Percentiles rank a stretch among this genome's conserved stretches.
These are phyloP conservation scores for Davidsoniella eucalypti DNA, from an alignment of 2,329 filamentous ascomycete species.

Conservation along the genomic window DNA sequence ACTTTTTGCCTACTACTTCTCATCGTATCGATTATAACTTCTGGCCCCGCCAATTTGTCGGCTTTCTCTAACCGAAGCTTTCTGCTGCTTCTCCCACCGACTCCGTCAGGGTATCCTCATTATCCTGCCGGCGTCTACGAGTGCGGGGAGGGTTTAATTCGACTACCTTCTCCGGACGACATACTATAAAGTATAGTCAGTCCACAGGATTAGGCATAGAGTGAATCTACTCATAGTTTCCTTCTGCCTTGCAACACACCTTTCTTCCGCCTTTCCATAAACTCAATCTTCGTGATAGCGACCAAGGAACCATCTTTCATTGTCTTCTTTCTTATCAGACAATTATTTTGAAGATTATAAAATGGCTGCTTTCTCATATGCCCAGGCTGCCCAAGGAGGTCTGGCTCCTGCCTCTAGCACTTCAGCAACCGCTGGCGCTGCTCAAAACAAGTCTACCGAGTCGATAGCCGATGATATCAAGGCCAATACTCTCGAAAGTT, in stretches of 20 bases:
- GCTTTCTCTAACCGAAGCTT: slow-evolving; percentile 4
- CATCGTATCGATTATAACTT: background rate
- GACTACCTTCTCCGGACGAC: slow-evolving; percentile 9
- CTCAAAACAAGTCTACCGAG: slow-evolving; percentile 4
- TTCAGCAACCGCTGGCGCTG: slow-evolving; percentile 1
- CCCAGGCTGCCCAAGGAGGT: slow-evolving; percentile 81
- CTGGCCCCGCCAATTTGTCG: background rate
- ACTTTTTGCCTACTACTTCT: background rate
- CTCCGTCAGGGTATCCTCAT: slow-evolving; percentile 8
- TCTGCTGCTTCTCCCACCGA: slow-evolving; percentile 7
- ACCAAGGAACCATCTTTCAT: background rate
- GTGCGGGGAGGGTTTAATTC: slow-evolving; percentile 12
- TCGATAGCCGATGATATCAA: slow-evolving; percentile 8
- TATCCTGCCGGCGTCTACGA: slow-evolving; percentile 10
- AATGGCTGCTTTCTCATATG: slow-evolving; percentile 70
- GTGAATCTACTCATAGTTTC: background rate
- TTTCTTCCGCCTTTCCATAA: background rate
- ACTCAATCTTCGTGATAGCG: too few species aligned
- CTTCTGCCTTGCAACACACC: background rate
- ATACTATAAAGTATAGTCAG: slow-evolving; percentile 1
- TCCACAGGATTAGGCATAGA: background rate
- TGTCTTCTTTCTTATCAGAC: background rate
- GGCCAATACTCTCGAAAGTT: slow-evolving; percentile 1
- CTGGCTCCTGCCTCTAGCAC: slow-evolving; percentile 3
- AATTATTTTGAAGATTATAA: background rate